Conservation (phyloP, 2,329 filamentous ascomycete species). For the Microcera coccophila region DNA sequence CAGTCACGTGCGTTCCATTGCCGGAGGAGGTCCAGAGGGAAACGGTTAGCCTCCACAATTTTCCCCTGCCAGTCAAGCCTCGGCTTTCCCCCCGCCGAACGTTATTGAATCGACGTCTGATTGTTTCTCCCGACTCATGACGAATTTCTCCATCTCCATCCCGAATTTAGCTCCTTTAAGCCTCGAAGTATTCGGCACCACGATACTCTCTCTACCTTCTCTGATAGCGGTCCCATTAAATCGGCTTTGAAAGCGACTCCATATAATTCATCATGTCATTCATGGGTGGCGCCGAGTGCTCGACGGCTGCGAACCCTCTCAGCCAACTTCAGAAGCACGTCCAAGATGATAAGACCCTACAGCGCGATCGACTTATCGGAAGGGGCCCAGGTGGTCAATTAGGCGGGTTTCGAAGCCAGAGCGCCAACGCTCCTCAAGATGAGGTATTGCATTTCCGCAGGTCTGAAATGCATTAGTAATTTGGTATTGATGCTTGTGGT, state of each 20-base stretch:
- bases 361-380: conserved; percentile 82
- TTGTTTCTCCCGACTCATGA: not conserved
- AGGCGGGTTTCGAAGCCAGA: conserved; percentile 72
- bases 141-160: not conserved
- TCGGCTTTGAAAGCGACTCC: no score
- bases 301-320: conserved; percentile 89
- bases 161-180: no score
- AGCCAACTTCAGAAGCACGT: conserved; percentile 97
- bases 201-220: no score
- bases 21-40: conserved; percentile 3
- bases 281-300: conserved; percentile 92
- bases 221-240: no score
- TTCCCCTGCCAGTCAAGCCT: conserved; percentile 19
- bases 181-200: no score
- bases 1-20: conserved; percentile 33
- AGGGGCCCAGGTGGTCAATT: conserved; percentile 66
- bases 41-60: conserved; percentile 8
- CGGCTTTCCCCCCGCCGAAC: conserved; percentile 28
- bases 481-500: conserved; percentile 6
- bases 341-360: conserved; percentile 90
- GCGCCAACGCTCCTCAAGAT: conserved; percentile 67
- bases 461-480: conserved; percentile 28
- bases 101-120: not conserved
- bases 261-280: conserved; percentile 72
- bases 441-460: conserved; percentile 48